Conservation (phyloP, 2,329 filamentous ascomycete species). For the Hypoxylon sp. region DNA sequence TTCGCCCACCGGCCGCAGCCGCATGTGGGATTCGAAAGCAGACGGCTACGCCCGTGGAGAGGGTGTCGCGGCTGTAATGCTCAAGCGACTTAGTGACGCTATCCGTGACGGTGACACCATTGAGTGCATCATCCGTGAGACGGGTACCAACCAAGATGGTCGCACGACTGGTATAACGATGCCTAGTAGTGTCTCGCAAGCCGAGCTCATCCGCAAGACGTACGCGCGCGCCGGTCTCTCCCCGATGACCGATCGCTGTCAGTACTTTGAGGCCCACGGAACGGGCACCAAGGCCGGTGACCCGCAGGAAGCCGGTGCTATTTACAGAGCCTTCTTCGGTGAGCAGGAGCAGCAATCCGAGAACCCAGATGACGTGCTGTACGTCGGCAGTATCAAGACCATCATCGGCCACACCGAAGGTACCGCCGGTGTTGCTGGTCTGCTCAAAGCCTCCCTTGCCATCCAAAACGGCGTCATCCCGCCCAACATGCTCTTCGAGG, state of each 20-base stretch:
- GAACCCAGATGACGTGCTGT: conserved; percentile 3
- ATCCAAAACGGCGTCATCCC: conserved; percentile 24
- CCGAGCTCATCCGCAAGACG: conserved; percentile 36
- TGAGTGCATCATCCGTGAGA: conserved; percentile 35
- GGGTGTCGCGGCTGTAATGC: conserved; percentile 51
- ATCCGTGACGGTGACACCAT: conserved; percentile 48
- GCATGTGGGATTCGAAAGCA: conserved; percentile 42
- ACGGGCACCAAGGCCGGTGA: conserved; percentile 47
- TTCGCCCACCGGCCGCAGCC: conserved; percentile 40
- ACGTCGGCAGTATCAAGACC: conserved; percentile 34
- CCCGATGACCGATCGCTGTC: conserved; percentile 22
- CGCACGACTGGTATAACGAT: conserved; percentile 40
- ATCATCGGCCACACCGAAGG: conserved; percentile 35
- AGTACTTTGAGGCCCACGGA: conserved; percentile 48
- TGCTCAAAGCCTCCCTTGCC: conserved; percentile 27
- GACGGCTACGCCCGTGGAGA: conserved; percentile 47
- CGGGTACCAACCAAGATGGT: conserved; percentile 33
- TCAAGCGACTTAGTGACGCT: conserved; percentile 60
- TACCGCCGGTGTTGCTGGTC: conserved; percentile 27
- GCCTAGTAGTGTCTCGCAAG: conserved; percentile 40
- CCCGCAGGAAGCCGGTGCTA: conserved; percentile 44
- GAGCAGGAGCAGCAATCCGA: conserved; percentile 1
- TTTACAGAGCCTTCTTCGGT: conserved; percentile 34
- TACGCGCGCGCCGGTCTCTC: conserved; percentile 41
- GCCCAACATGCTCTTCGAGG: conserved; percentile 25